These are phyloP conservation scores for Rhododendron griersonianum DNA, from an alignment of 148 eudicot species.

Conservation along the genomic window DNA sequence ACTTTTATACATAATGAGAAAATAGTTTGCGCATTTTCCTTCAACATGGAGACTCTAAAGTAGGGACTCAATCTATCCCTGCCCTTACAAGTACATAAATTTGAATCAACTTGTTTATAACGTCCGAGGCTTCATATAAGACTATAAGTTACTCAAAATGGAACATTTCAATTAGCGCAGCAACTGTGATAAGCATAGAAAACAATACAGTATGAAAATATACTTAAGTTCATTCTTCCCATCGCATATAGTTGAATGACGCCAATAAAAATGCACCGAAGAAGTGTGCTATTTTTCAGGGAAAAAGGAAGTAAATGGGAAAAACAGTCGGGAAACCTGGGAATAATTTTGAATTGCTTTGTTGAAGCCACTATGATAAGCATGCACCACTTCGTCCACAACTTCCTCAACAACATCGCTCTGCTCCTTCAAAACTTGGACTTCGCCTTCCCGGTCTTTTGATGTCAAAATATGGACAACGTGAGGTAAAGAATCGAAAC, in stretches of 20 bases:
- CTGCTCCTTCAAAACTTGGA: slow-evolving; percentile 70
- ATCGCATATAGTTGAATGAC: neutral
- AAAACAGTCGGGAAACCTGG: slow-evolving; percentile 48
- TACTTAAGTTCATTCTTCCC: neutral
- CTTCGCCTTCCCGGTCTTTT: slow-evolving; percentile 83
- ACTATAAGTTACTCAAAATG: neutral
- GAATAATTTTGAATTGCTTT: slow-evolving; percentile 99
- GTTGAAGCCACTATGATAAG: slow-evolving; percentile 94
- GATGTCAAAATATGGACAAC: slow-evolving; percentile 94
- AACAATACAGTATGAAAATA: neutral
- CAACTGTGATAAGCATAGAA: neutral
- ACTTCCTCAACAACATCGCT: slow-evolving; percentile 92
- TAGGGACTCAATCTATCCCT: neutral
- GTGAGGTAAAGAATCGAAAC: slow-evolving; percentile 92
- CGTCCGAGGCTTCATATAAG: neutral
- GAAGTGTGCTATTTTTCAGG: neutral
- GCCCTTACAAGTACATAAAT: neutral
- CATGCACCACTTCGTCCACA: slow-evolving; percentile 97
- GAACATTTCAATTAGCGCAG: neutral
- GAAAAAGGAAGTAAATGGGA: neutral
- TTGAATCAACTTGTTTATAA: neutral
- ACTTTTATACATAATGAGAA: neutral
- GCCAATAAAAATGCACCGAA: neutral
- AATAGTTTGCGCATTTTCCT: neutral
- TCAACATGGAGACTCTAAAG: neutral